Percentiles rank a stretch among this genome's conserved stretches.
phyloP scores from a whole-genome alignment of 305 asterid genomes.

The Euphrasia arctica region DNA sequence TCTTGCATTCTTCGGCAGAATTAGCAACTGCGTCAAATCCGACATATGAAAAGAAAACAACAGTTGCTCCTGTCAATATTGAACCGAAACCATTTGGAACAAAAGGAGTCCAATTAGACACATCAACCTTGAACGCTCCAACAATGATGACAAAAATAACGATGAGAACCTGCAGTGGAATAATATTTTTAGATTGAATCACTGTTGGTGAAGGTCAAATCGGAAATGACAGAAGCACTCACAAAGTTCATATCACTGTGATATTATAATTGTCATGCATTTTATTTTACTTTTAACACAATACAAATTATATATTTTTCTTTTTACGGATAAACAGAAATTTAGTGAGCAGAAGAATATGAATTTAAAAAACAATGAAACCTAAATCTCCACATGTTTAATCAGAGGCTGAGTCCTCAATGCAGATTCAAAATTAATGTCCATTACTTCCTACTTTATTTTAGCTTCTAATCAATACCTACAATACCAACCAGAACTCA shows the following conservation, averaged over 20 bases:
- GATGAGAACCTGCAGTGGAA: constrained; percentile 56
- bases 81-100: constrained; percentile 64
- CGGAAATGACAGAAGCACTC: constrained; percentile 3
- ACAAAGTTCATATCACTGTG: constrained; percentile 5
- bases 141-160: constrained; percentile 68
- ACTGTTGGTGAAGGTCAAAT: constrained; percentile 5
- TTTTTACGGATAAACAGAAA: too few species aligned
- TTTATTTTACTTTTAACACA: neutral
- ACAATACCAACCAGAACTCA: constrained; percentile 12
- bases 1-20: constrained; percentile 90
- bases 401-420: neutral
- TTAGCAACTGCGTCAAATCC: constrained; percentile 95
- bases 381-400: neutral
- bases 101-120: constrained; percentile 82
- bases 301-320: neutral
- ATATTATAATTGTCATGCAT: neutral
- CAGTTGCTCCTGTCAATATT: constrained; percentile 79
- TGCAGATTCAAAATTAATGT: constrained; percentile 7
- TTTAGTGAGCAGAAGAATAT: too few species aligned
- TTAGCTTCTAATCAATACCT: constrained; percentile 6
- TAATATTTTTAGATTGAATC: constrained; percentile 19
- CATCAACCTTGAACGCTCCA: constrained; percentile 79
- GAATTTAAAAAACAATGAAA: neutral
- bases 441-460: constrained; percentile 1
- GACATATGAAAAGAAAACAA: constrained; percentile 85